Percentiles rank a stretch among this genome's conserved stretches.
phyloP scores from a whole-genome alignment of 495 filamentous ascomycete genomes.

The Collariella sp. region DNA sequence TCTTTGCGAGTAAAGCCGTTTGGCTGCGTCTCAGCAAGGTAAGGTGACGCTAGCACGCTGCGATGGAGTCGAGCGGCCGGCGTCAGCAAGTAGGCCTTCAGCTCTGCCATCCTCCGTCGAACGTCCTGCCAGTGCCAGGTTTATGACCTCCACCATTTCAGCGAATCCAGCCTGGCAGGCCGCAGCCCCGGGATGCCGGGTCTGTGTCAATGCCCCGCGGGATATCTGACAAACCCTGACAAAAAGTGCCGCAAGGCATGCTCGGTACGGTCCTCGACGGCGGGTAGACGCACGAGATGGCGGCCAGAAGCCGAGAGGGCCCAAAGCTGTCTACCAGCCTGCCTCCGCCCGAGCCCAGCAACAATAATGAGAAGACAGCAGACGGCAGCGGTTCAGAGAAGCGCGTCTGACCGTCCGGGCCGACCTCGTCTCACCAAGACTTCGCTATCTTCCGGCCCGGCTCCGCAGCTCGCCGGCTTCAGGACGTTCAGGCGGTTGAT shows the following conservation, averaged over 20 bases:
- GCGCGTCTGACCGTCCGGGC: neutral
- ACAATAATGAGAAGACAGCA: neutral
- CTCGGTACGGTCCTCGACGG: neutral
- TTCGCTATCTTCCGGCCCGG: conserved; percentile 2
- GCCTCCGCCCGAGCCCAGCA: neutral
- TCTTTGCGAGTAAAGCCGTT: conserved; percentile 8
- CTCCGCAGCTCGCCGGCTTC: neutral
- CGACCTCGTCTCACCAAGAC: conserved; percentile 6
- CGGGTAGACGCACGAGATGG: neutral
- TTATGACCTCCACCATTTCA: neutral
- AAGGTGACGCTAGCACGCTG: neutral
- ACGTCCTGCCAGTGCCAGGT: neutral
- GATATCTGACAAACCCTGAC: neutral
- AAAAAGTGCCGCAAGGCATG: too few species aligned
- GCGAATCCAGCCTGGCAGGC: conserved; percentile 2
- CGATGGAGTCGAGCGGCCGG: neutral
- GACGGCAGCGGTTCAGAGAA: neutral
- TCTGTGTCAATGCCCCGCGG: neutral
- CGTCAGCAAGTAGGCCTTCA: neutral
- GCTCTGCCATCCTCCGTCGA: neutral
- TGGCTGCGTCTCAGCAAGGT: conserved; percentile 1
- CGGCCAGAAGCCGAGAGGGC: neutral
- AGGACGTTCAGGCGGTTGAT: conserved; percentile 5
- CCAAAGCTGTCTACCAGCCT: neutral
- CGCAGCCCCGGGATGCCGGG: neutral